Evolutionary conservation across 352 stramenopile genomes (phyloP).

Genomic region (Pythium monospermum): DNA sequence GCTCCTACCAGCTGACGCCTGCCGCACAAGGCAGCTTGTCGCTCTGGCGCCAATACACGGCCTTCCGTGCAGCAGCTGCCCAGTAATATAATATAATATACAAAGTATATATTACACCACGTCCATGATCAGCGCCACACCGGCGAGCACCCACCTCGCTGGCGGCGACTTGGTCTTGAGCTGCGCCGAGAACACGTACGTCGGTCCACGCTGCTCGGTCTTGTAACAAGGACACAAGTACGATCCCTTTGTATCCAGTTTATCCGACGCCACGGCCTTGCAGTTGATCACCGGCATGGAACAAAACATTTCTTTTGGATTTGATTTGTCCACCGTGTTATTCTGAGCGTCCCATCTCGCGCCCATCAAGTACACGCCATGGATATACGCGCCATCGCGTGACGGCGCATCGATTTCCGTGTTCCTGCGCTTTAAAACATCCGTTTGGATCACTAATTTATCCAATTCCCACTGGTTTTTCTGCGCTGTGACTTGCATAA

Average conservation of each 20-base stretch:
- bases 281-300: conserved; percentile 97
- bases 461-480: conserved; percentile 96
- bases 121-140: conserved; percentile 96
- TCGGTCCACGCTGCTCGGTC: conserved; percentile 94
- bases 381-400: conserved; percentile 94
- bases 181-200: conserved; percentile 97
- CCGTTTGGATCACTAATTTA: conserved; percentile 96
- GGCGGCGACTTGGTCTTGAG: conserved; percentile 96
- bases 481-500: conserved; percentile 97
- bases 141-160: conserved; percentile 93
- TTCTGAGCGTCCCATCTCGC: conserved; percentile 92
- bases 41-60: not conserved
- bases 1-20: no score
- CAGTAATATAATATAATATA: no score
- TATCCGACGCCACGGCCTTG: conserved; percentile 93
- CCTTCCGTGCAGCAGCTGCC: no score
- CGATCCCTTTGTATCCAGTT: conserved; percentile 92
- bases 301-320: conserved; percentile 98
- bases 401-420: conserved; percentile 87
- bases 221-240: conserved; percentile 97
- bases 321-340: conserved; percentile 91
- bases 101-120: conserved; percentile 36
- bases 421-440: conserved; percentile 93
- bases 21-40: not conserved
- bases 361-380: conserved; percentile 94